phyloP scores from a whole-genome alignment of 768 basidiomycete species.

The Vararia minispora region DNA sequence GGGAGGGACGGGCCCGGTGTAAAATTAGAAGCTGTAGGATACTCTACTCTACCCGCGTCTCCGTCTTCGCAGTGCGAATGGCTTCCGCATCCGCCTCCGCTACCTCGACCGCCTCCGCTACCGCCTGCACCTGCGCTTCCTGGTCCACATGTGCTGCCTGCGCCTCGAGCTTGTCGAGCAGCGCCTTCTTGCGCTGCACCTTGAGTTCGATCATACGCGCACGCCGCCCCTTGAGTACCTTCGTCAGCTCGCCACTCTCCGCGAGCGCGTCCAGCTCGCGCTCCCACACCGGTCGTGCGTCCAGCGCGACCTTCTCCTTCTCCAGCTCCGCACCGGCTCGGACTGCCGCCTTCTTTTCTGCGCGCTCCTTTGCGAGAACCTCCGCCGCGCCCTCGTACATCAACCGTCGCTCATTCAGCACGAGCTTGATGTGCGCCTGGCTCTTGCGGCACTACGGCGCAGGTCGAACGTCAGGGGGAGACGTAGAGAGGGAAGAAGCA shows the following conservation, averaged over 20 bases:
- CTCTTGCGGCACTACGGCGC: constrained; percentile 86
- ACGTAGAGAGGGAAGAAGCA: background rate
- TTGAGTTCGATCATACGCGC: too few relatives aligned
- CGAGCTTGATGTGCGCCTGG: constrained; percentile 93
- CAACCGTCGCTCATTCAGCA: constrained; percentile 82
- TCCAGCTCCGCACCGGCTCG: background rate
- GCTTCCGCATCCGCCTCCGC: too few relatives aligned
- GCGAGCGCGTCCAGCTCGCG: background rate
- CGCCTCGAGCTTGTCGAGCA: too few relatives aligned
- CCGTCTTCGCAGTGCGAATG: too few relatives aligned
- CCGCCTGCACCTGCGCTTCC: too few relatives aligned
- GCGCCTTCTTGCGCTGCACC: too few relatives aligned
- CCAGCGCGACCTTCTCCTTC: constrained; percentile 4
- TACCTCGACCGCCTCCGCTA: too few relatives aligned
- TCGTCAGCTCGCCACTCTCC: constrained; percentile 1
- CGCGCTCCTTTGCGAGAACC: constrained; percentile 11
- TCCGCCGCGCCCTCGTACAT: constrained; percentile 63
- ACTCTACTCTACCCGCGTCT: too few relatives aligned
- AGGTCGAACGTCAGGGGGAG: background rate
- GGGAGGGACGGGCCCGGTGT: too few relatives aligned
- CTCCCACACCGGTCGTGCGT: constrained; percentile 4
- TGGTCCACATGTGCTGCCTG: too few relatives aligned
- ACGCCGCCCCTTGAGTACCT: constrained; percentile 1
- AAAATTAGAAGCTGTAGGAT: too few relatives aligned
- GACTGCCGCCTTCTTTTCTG: constrained; percentile 7